Evolutionary conservation across 2,329 filamentous ascomycete species (phyloP).

Genomic region (Mariannaea elegans): DNA sequence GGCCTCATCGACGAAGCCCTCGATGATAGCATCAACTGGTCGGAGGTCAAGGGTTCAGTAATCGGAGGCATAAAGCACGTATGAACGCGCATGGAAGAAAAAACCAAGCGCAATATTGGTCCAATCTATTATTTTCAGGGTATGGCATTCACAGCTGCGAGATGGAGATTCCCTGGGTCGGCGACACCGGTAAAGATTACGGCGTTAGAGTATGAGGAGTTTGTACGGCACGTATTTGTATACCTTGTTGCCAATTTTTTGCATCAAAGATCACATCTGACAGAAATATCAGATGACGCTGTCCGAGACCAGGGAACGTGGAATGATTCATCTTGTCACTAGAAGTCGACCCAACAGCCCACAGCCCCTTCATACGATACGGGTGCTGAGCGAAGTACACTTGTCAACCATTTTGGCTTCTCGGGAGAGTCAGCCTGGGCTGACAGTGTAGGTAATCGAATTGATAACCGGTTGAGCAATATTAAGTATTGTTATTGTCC

Average conservation of each 20-base stretch:
- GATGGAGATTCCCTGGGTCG: conserved; percentile 12
- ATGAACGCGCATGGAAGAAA: conserved; percentile 37
- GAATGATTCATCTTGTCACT: background rate
- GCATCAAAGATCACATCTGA: background rate
- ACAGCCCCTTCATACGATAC: too few relatives aligned
- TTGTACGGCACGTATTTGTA: conserved; percentile 13
- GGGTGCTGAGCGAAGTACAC: too few relatives aligned
- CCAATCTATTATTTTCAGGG: conserved; percentile 28
- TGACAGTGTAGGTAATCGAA: too few relatives aligned
- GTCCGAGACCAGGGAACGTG: background rate
- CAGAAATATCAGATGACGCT: background rate
- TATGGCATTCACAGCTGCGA: conserved; percentile 28
- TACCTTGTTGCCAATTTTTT: background rate
- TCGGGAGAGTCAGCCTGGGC: too few relatives aligned
- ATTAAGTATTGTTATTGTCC: too few relatives aligned
- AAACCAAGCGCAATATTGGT: background rate
- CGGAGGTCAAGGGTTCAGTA: conserved; percentile 83
- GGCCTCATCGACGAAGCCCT: conserved; percentile 90
- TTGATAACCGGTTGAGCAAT: too few relatives aligned
- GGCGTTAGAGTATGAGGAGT: conserved; percentile 42
- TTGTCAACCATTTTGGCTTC: too few relatives aligned
- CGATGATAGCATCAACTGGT: conserved; percentile 92
- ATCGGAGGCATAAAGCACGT: conserved; percentile 86
- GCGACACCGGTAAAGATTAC: conserved; percentile 29
- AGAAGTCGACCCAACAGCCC: too few relatives aligned